These are phyloP conservation scores for Moricandia arvensis DNA, from an alignment of 345 rosid species.

Conservation along the genomic window DNA sequence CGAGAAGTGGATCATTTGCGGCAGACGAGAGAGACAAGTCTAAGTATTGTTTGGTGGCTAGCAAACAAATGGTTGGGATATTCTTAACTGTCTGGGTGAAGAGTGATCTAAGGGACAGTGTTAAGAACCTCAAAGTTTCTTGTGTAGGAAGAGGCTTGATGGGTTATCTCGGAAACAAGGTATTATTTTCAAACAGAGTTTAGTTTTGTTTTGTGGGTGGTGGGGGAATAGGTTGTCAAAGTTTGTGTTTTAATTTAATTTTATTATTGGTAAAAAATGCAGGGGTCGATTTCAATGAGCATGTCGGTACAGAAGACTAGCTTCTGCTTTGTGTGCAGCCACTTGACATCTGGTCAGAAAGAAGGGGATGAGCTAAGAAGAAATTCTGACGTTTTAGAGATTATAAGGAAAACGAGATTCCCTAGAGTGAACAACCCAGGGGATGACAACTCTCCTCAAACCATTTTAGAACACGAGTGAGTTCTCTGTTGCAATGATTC, in stretches of 20 bases:
- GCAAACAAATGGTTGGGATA: constrained; percentile 98
- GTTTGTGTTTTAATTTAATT: not conserved
- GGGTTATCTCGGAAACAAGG: constrained; percentile 99
- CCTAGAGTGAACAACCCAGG: constrained; percentile 66
- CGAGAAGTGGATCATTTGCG: constrained; percentile 49
- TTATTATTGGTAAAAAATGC: constrained; percentile 13
- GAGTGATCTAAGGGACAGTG: constrained; percentile 69
- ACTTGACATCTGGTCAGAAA: constrained; percentile 95
- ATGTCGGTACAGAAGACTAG: constrained; percentile 91
- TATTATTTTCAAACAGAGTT: not conserved
- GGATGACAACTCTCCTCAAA: constrained; percentile 77
- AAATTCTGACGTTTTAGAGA: constrained; percentile 96
- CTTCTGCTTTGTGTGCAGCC: constrained; percentile 97
- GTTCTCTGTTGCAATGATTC: not conserved
- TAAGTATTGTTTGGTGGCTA: constrained; percentile 80
- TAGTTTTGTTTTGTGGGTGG: too few relatives aligned
- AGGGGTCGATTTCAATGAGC: constrained; percentile 98
- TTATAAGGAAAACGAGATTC: constrained; percentile 91
- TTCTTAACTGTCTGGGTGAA: constrained; percentile 93
- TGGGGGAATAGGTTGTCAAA: not conserved
- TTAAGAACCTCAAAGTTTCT: constrained; percentile 82
- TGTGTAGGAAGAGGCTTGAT: constrained; percentile 99
- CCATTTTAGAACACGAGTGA: constrained; percentile 83
- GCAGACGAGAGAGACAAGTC: constrained; percentile 60
- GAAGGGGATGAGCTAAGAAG: constrained; percentile 93